Evolutionary conservation across 2,329 filamentous ascomycete genomes (phyloP).

Genomic region (Thermomyces lanuginosus): DNA sequence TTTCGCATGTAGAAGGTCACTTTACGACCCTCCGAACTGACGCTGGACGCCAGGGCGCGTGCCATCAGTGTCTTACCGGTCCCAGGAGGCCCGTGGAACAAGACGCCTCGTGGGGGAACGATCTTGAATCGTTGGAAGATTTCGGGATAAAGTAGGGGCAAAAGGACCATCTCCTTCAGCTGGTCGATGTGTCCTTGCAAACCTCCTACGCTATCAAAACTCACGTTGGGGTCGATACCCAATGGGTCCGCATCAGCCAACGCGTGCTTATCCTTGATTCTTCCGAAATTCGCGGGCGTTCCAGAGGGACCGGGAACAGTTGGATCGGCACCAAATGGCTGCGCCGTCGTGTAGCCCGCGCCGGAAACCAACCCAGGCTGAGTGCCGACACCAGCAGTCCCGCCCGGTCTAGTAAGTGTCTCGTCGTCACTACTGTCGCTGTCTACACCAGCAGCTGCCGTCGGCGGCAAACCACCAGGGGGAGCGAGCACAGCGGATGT

Average conservation of each 20-base stretch:
- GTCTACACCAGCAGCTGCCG: slow-evolving; percentile 63
- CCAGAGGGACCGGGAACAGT: slow-evolving; percentile 39
- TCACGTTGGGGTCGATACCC: slow-evolving; percentile 80
- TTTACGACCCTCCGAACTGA: slow-evolving; percentile 76
- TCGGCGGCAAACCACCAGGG: slow-evolving; percentile 39
- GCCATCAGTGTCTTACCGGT: slow-evolving; percentile 97
- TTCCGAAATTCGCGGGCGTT: slow-evolving; percentile 70
- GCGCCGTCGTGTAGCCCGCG: slow-evolving; percentile 36
- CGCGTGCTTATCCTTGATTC: slow-evolving; percentile 80
- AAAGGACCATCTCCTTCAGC: slow-evolving; percentile 94
- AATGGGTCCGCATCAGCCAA: slow-evolving; percentile 88
- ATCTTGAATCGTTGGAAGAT: slow-evolving; percentile 84
- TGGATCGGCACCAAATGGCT: slow-evolving; percentile 42
- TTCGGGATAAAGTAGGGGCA: slow-evolving; percentile 87
- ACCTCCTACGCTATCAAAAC: slow-evolving; percentile 87
- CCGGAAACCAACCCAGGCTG: slow-evolving; percentile 38
- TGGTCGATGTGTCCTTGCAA: slow-evolving; percentile 89
- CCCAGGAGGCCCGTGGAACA: slow-evolving; percentile 93
- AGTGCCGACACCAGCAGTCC: slow-evolving; percentile 46
- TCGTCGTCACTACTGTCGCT: slow-evolving; percentile 98
- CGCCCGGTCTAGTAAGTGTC: slow-evolving; percentile 39
- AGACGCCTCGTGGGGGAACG: slow-evolving; percentile 79
- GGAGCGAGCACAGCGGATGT: slow-evolving; percentile 55
- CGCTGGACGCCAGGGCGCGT: slow-evolving; percentile 76
- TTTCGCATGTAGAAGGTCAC: slow-evolving; percentile 99